phyloP scores from a whole-genome alignment of 306 rosid genomes.

The Vigna mungo region DNA sequence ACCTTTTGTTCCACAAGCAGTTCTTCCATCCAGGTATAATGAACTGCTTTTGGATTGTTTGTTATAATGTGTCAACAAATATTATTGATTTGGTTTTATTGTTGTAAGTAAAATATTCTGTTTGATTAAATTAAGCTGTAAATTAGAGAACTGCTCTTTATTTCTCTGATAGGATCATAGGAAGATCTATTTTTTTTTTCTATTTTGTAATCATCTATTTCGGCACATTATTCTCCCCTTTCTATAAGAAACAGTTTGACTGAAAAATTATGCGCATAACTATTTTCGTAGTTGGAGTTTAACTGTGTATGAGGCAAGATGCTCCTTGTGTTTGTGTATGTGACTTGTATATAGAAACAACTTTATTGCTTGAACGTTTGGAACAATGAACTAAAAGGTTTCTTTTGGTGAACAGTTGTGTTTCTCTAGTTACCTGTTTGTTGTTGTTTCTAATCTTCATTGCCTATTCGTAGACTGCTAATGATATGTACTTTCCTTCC shows the following conservation, averaged over 20 bases:
- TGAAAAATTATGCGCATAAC: neutral
- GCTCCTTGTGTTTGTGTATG: slow-evolving; percentile 12
- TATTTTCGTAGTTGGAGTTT: neutral
- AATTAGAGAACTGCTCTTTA: neutral
- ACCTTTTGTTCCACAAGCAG: slow-evolving; percentile 82
- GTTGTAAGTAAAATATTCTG: neutral
- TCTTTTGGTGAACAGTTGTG: neutral
- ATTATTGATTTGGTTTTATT: neutral
- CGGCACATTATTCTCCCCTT: neutral
- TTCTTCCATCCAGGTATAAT: slow-evolving; percentile 73
- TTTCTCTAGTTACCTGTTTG: neutral
- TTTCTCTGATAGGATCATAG: neutral
- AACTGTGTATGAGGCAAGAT: neutral
- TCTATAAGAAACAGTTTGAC: neutral
- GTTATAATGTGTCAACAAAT: neutral
- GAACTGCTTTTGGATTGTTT: neutral
- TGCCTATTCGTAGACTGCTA: slow-evolving; percentile 30
- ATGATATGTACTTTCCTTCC: slow-evolving; percentile 33
- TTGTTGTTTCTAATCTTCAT: slow-evolving; percentile 21
- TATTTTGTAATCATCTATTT: neutral
- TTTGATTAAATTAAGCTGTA: neutral
- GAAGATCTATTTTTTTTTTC: neutral
- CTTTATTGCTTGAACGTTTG: slow-evolving; percentile 14
- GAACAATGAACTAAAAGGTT: neutral
- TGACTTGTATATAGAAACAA: slow-evolving; percentile 19